A percentile compares a stretch with the other conserved stretches of the same genome.
These are phyloP conservation scores for Eucommia ulmoides DNA, from an alignment of 257 asterid genomes.

Conservation along the genomic window DNA sequence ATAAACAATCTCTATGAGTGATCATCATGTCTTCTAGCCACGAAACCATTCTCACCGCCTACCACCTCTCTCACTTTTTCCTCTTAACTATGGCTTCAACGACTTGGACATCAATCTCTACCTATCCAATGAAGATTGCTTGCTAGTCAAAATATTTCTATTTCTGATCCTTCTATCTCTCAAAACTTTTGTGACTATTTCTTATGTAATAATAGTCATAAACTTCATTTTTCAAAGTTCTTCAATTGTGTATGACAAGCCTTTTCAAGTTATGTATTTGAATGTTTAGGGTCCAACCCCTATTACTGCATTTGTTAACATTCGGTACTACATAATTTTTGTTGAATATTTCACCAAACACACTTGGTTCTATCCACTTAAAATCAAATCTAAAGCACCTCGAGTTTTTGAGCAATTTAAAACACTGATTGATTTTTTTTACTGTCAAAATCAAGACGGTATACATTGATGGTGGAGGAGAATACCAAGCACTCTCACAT, in stretches of 20 bases:
- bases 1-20: neutral
- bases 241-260: neutral
- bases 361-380: conserved; percentile 1
- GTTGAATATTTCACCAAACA: neutral
- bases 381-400: neutral
- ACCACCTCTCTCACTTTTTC: neutral
- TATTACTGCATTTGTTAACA: neutral
- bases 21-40: neutral
- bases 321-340: neutral
- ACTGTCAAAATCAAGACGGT: neutral
- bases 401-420: neutral
- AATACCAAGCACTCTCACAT: neutral
- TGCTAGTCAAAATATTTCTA: neutral
- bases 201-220: neutral
- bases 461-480: conserved; percentile 1
- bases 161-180: neutral
- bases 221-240: neutral
- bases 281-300: neutral
- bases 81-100: neutral
- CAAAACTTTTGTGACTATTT: neutral
- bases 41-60: neutral
- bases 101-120: neutral
- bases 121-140: neutral
- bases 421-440: conserved; percentile 1
- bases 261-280: neutral